Conservation (phyloP, 805 yeast genomes). For the Candida taoyuanica region DNA sequence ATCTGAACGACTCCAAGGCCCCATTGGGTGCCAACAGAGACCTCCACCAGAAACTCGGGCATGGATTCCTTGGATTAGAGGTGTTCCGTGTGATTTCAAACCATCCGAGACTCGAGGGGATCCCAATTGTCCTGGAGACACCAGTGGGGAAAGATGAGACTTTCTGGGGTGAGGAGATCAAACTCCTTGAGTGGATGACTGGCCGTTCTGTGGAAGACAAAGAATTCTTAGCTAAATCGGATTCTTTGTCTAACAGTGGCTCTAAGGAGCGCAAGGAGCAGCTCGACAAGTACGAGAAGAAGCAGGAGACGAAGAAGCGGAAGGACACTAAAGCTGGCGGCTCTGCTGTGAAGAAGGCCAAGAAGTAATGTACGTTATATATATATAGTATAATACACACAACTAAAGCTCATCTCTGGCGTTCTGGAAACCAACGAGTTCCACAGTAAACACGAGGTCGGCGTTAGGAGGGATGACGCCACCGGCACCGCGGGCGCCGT, state of each 20-base stretch:
- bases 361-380: conserved; percentile 3
- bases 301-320: conserved; percentile 10
- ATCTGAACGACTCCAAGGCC: conserved; percentile 91
- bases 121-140: conserved; percentile 86
- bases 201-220: conserved; percentile 50
- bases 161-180: conserved; percentile 75
- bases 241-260: conserved; percentile 54
- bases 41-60: conserved; percentile 83
- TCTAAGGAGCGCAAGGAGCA: conserved; percentile 48
- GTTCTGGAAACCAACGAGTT: conserved; percentile 53
- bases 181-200: conserved; percentile 74
- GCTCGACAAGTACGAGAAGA: conserved; percentile 13
- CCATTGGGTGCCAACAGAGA: conserved; percentile 89
- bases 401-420: conserved; percentile 20
- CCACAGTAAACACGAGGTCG: conserved; percentile 62
- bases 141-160: conserved; percentile 60
- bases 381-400: neutral
- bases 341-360: conserved; percentile 6
- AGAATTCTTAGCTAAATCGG: conserved; percentile 47
- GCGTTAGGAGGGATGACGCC: conserved; percentile 77
- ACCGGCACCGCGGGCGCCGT: conserved; percentile 74
- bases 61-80: conserved; percentile 86
- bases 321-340: conserved; percentile 9
- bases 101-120: conserved; percentile 48
- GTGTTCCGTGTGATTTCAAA: conserved; percentile 76